Base-by-base conservation (phyloP, 2,329 filamentous ascomycete species). In the Penicillium palitans region DNA sequence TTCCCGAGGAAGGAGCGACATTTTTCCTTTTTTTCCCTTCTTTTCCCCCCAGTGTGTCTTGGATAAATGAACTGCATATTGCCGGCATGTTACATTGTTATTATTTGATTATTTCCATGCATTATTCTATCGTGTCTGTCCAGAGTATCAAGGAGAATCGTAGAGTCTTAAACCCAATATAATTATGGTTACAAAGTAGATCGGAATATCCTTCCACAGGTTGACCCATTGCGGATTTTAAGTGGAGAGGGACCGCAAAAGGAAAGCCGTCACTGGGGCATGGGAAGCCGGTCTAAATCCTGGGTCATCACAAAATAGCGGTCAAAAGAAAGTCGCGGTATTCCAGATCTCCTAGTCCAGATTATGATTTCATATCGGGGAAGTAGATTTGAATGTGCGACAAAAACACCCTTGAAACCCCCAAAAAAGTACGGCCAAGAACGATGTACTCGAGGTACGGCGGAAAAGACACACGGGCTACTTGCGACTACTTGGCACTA, bases 251-350 rank as follows among this genome's bases (percentile, higher is more conserved):
- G 33, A 46, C 52, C 52, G 44, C 42, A 48, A 52, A 44, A 31
- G 50, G 50, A 44, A 52, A 44, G 2, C 39, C 7, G 39, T 44
- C 50, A 52, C 42, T 45, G 17, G 29, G 19, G 21, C 50, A 52
- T 37, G n/a, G 4, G 4, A 25, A 40, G 21, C 24, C 24, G 35
- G 35, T 40, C 24, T 21, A 10, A 27, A 39, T 27, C 21, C 31
- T 24, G 10, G 12, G 12, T 21, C 2, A 31, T 48, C 13, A 48
- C 37, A 37, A 53, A 53, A 29, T 45, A 15, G 51, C 51, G 51
- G 51, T 53, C 51, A 53, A 53, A 53, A 47, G 51, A 37, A 47
- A 37, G 29, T 17, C 24, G 24, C 21, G n/a, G 12, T 27, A 40
- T 17, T 44, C 6, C 13, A 44, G 41, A 44, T 44, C 41, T 27